Evolutionary conservation across 1,284 basidiomycete genomes (phyloP), one percentile per base, ranked within the genome.

Genomic region (Xerocomus nothofagi): DNA sequence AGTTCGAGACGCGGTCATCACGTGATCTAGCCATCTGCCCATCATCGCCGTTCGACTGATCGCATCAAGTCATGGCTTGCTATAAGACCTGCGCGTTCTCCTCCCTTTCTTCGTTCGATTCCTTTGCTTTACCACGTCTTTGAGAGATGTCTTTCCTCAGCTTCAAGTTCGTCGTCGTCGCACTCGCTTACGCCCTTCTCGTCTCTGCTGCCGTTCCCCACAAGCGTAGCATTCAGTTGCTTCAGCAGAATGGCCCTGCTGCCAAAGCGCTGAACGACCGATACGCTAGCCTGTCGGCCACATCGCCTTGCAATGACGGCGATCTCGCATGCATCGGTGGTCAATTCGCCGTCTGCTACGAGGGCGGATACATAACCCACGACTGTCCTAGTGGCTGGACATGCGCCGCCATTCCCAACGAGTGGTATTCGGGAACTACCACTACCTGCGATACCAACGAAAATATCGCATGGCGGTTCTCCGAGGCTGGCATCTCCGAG

Each of bases 181-280:
- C 32, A 10, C 38, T 57, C 39, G 11, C 56, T 17, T 53, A 4
- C 15, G 20, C 33, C 14, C 47, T 58, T 39, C 42, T 58, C 17
- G 15, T 17, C n/a, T 60, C 59, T 6, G 47, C 59, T 11, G 46
- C 53, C n/a, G 51, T 61, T 30, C 41, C 46, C 23, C 8, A 47
- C 38, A 44, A 34, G 32, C 58, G 52, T 38, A 56, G 47, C 31
- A 9, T 21, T 12, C 29, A 58, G 33, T 56, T 45, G 58, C 57
- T 63, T 8, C 56, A 58, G 39, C 29, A 53, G 18, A 61, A 61
- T 17, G 59, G 60, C 12, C 58, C 53, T 27, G 53, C 56, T 20
- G 60, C 59, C 3, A 49, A 62, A 39, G 55, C 57, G 4, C 41
- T 62, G 41, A 60, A 62, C 24, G 50, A 58, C 26, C 44, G 62